Base-by-base conservation (phyloP, 169 alveolate species). In the Babesia ovata region DNA sequence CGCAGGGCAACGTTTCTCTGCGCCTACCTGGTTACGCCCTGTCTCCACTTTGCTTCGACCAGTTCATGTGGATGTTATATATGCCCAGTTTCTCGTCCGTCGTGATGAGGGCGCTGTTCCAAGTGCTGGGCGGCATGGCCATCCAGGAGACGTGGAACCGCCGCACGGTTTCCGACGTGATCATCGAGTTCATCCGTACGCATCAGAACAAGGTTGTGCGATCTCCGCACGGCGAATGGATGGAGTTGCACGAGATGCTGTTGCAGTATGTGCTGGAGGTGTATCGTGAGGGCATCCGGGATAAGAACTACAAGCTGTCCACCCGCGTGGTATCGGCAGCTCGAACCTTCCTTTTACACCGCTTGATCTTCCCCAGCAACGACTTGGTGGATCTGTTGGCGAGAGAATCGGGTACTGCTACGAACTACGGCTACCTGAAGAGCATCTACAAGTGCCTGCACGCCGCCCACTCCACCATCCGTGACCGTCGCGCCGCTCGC, bases 371-470 rank as follows among this genome's bases (percentile, higher is more conserved):
- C 17, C 44, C 42, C 45, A 26, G 61, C 58, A 13, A 33, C 45
- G 75, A 81, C n/a, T 22, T 71, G 36, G 54, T 63, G 17, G 71
- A 46, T 3, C n/a, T 81, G 0, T 21, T 81, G 72, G 13, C 76
- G 3, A 12, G 17, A 22, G 85, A 81, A 26, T 17, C 85, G 13
- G 29, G 59, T 13, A 26, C 46, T 14, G 67, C 88, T 19, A 54
- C 79, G 9, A 81, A 81, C 85, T 81, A 81, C 79, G 22, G 60
- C 56, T 81, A 81, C 45, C 78, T 81, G 48, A 81, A 81, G 69
- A 48, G 70, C 53, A 72, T 81, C 24, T 29, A 62, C 33, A 73
- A 74, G 50, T 70, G 86, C 48, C 73, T 81, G 17, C 85, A 72
- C 58, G 67, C 67, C 21, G 21, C 50, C n/a, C 48, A 46, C 12